phyloP scores from a whole-genome alignment of 2,329 filamentous ascomycete species.

The Periconia macrospinosa region DNA sequence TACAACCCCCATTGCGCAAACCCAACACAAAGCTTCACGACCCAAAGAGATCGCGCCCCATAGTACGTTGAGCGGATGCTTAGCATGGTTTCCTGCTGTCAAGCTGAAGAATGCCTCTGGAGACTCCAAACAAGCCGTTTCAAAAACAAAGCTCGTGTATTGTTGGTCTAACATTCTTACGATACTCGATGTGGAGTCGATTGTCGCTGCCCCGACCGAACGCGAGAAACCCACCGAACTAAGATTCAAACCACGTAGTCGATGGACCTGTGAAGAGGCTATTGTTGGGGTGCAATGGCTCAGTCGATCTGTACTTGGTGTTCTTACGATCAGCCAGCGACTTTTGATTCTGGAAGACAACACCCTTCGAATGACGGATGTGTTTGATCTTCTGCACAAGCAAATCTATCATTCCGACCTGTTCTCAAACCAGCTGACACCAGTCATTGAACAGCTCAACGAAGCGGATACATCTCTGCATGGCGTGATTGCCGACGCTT shows the following conservation, averaged over 20 bases:
- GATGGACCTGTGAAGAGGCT: constrained; percentile 92
- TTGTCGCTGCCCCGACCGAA: constrained; percentile 59
- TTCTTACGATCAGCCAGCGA: constrained; percentile 92
- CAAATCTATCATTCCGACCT: constrained; percentile 90
- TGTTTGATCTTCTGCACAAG: constrained; percentile 87
- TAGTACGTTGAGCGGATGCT: constrained; percentile 86
- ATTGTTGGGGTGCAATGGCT: constrained; percentile 98
- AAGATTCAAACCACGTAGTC: constrained; percentile 77
- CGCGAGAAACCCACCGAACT: constrained; percentile 78
- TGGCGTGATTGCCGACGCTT: constrained; percentile 93
- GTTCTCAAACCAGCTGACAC: constrained; percentile 84
- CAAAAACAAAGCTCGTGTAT: constrained; percentile 87
- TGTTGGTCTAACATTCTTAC: constrained; percentile 99
- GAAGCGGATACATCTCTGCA: constrained; percentile 89
- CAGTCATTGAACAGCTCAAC: constrained; percentile 83
- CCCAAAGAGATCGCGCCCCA: constrained; percentile 91
- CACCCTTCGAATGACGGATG: constrained; percentile 84
- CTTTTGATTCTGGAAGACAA: constrained; percentile 90
- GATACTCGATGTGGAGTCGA: constrained; percentile 81
- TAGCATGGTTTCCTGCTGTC: constrained; percentile 97
- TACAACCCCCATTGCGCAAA: constrained; percentile 93
- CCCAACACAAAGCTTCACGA: constrained; percentile 88
- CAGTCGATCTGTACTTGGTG: constrained; percentile 85
- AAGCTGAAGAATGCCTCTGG: constrained; percentile 78
- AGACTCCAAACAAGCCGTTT: constrained; percentile 67